Evolutionary conservation across 164 flowering plant genomes (phyloP).

Genomic region (Magnolia kwangsiensis): DNA sequence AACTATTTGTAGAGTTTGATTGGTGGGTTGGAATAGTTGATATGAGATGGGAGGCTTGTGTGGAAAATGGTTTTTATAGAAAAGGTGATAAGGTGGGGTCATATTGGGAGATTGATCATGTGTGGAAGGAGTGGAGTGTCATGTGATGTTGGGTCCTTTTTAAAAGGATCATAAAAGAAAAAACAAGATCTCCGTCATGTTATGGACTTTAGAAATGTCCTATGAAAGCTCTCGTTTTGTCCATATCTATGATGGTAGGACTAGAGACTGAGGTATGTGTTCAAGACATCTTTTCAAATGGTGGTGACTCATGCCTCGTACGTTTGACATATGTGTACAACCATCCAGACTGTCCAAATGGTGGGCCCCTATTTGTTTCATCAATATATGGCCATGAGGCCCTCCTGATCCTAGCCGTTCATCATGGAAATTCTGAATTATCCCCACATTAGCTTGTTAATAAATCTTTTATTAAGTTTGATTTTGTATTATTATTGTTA

Average conservation of each 20-base stretch:
- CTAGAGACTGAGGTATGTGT: no score
- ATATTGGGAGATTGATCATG: constrained; percentile 8
- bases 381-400: no score
- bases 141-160: constrained; percentile 14
- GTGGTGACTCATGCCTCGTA: neutral
- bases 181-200: constrained; percentile 9
- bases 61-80: constrained; percentile 11
- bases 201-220: neutral
- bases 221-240: constrained; percentile 9
- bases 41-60: constrained; percentile 3
- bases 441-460: no score
- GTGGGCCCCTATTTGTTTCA: no score
- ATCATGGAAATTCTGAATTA: no score
- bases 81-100: constrained; percentile 5
- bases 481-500: no score
- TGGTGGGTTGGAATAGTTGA: neutral
- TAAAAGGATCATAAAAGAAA: neutral
- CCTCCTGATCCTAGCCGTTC: no score
- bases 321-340: neutral
- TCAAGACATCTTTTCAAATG: neutral
- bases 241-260: neutral
- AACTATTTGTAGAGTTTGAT: neutral
- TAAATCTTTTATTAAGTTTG: no score
- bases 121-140: constrained; percentile 23
- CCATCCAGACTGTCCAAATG: neutral